Evolutionary conservation across 805 yeast genomes (phyloP).

Genomic region (Huiozyma sinensis): DNA sequence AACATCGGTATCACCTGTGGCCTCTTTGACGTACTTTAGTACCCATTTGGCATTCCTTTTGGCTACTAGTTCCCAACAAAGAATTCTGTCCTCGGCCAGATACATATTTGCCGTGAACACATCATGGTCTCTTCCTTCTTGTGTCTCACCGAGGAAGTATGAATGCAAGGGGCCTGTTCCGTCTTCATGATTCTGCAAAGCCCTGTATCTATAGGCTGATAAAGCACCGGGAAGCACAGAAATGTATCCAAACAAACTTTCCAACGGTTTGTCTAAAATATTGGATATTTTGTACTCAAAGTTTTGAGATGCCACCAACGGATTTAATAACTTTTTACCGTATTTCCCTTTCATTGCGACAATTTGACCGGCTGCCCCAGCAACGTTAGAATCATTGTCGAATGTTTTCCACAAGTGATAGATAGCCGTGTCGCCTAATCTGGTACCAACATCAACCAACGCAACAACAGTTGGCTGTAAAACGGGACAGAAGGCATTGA

Average conservation of each 20-base stretch:
- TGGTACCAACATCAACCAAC: conserved; percentile 93
- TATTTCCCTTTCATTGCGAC: conserved; percentile 89
- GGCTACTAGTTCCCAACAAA: conserved; percentile 94
- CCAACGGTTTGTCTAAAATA: conserved; percentile 87
- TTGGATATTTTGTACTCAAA: conserved; percentile 97
- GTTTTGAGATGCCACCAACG: conserved; percentile 91
- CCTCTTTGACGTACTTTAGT: conserved; percentile 80
- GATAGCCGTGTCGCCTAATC: conserved; percentile 78
- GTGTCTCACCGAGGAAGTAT: conserved; percentile 81
- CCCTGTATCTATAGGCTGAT: conserved; percentile 87
- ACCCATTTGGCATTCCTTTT: conserved; percentile 79
- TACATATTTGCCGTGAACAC: conserved; percentile 96
- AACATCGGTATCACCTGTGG: conserved; percentile 94
- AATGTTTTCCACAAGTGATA: conserved; percentile 97
- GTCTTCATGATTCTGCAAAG: conserved; percentile 71
- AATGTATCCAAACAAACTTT: conserved; percentile 85
- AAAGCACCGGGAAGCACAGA: conserved; percentile 92
- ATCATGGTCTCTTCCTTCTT: conserved; percentile 48
- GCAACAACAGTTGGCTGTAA: conserved; percentile 86
- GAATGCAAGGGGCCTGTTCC: conserved; percentile 88
- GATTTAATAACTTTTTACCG: conserved; percentile 73
- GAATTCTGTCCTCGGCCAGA: conserved; percentile 89
- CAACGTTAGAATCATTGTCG: conserved; percentile 91
- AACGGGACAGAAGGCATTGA: conserved; percentile 87
- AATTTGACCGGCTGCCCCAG: conserved; percentile 98